A percentile compares a stretch with the other conserved stretches of the same genome.
phyloP scores from a whole-genome alignment of 805 yeast genomes.

The Candida germanica region DNA sequence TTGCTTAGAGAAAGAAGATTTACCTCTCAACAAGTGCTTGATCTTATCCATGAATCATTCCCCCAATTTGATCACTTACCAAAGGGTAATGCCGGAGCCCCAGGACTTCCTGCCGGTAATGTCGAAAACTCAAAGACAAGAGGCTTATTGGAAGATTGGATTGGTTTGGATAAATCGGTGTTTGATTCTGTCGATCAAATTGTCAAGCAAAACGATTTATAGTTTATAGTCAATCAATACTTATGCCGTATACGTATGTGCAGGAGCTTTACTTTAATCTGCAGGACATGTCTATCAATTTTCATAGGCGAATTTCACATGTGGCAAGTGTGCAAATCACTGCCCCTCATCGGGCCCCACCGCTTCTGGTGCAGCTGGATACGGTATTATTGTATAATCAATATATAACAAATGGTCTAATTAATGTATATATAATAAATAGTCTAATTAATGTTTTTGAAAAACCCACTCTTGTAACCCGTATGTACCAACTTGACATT shows the following conservation, averaged over 20 bases:
- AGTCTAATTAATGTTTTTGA: slow-evolving; percentile 13
- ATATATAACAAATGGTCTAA: too few species aligned
- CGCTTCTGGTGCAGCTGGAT: too few species aligned
- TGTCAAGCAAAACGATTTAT: too few species aligned
- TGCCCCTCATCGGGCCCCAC: too few species aligned
- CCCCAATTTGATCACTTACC: slow-evolving; percentile 18
- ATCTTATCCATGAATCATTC: slow-evolving; percentile 21
- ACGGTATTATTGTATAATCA: too few species aligned
- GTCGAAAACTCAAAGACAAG: background rate
- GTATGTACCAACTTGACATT: slow-evolving; percentile 9
- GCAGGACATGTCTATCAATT: too few species aligned
- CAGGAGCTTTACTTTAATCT: too few species aligned
- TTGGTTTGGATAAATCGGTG: slow-evolving; percentile 36
- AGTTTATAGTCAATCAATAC: too few species aligned
- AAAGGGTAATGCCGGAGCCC: slow-evolving; percentile 28
- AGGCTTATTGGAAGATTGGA: slow-evolving; percentile 21
- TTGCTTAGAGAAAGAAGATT: slow-evolving; percentile 3
- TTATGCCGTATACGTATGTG: too few species aligned
- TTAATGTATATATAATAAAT: background rate
- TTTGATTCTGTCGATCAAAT: slow-evolving; percentile 42
- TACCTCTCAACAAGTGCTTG: slow-evolving; percentile 18
- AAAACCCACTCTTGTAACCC: slow-evolving; percentile 13
- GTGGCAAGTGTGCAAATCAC: too few species aligned
- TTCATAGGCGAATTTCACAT: too few species aligned
- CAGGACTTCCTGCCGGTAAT: background rate